Conservation (phyloP, 2,329 filamentous ascomycete genomes). For the Claviceps sorghi region DNA sequence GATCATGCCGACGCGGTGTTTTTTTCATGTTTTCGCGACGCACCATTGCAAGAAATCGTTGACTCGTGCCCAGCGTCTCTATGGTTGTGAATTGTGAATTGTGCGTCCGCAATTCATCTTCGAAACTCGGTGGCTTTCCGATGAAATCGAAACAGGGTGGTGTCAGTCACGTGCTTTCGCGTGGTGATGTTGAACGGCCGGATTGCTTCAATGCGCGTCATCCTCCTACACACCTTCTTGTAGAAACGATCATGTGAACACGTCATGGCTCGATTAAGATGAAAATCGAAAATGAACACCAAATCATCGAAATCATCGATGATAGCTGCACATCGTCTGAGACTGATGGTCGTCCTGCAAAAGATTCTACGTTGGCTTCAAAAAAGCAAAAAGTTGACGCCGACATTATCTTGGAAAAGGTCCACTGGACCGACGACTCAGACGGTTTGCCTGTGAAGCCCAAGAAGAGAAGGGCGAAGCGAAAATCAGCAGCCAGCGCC, state of each 20-base stretch:
- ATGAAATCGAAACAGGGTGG: neutral
- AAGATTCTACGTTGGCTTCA: slow-evolving; percentile 3
- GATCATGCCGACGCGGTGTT: neutral
- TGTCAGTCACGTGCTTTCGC: slow-evolving; percentile 1
- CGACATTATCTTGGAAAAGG: slow-evolving; percentile 25
- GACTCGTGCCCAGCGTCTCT: too few species aligned
- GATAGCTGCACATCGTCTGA: slow-evolving; percentile 12
- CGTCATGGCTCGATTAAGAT: slow-evolving; percentile 5
- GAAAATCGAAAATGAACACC: slow-evolving; percentile 1
- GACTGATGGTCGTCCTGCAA: slow-evolving; percentile 6
- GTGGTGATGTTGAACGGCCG: neutral
- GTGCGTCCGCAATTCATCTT: neutral
- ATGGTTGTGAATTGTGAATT: neutral
- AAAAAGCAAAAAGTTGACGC: slow-evolving; percentile 24
- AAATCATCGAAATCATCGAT: slow-evolving; percentile 15
- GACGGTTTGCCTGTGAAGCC: slow-evolving; percentile 42
- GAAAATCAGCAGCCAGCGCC: slow-evolving; percentile 15
- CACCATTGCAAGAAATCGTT: neutral
- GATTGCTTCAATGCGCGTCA: neutral
- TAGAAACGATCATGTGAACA: neutral
- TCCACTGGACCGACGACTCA: slow-evolving; percentile 45
- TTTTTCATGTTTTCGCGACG: neutral
- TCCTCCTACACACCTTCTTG: neutral
- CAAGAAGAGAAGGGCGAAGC: slow-evolving; percentile 23
- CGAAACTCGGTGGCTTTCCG: neutral